phyloP scores from a whole-genome alignment of 1,139 yeast genomes.

The Sugiyamaella neomexicana region DNA sequence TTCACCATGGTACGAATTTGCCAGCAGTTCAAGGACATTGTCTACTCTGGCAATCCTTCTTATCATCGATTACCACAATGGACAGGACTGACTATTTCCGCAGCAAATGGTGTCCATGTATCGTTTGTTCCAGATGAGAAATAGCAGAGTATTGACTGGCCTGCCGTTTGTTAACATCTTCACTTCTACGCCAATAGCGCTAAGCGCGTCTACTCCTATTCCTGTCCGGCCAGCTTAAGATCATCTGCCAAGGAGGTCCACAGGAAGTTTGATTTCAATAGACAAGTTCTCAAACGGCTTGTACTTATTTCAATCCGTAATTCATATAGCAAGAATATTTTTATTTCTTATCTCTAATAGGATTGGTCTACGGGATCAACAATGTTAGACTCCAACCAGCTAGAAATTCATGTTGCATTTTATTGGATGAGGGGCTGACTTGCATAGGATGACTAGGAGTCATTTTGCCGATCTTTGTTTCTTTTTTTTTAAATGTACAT shows the following conservation, averaged over 20 bases:
- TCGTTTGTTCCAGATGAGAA: constrained; percentile 16
- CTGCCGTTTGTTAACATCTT: neutral
- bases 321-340: no score
- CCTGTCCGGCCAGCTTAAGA: no score
- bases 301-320: no score
- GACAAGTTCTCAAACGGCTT: no score
- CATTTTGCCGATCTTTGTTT: constrained; percentile 4
- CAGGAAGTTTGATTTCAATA: no score
- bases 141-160: neutral
- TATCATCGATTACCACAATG: constrained; percentile 8
- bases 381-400: no score
- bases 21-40: constrained; percentile 36
- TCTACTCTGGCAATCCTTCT: constrained; percentile 10
- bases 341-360: no score
- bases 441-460: constrained; percentile 8
- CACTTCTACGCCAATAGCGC: no score
- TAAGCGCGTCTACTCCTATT: no score
- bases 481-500: neutral
- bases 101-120: constrained; percentile 22
- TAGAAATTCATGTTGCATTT: no score
- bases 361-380: no score
- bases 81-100: constrained; percentile 23
- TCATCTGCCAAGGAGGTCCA: no score
- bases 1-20: constrained; percentile 48
- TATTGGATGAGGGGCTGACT: neutral